phyloP scores from a whole-genome alignment of 768 basidiomycete genomes.

The Mycena galericulata region DNA sequence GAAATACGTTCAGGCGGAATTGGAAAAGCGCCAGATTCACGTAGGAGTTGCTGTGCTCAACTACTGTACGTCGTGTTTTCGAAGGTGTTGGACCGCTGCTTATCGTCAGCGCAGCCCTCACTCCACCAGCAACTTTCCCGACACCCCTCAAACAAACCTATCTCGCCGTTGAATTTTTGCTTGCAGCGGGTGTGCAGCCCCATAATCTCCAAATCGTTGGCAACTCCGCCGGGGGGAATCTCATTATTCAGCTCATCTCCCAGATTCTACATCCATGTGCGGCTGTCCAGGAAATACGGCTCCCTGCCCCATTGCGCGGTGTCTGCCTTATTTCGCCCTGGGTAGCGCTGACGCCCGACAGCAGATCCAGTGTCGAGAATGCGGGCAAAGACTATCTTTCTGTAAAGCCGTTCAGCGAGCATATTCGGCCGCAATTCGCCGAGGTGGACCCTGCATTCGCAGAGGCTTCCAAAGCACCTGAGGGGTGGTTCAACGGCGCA shows the following conservation, averaged over 20 bases:
- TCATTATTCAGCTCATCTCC: constrained; percentile 34
- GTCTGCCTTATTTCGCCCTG: neutral
- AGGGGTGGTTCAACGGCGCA: neutral
- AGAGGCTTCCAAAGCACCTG: neutral
- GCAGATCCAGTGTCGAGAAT: neutral
- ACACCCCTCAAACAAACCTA: constrained; percentile 33
- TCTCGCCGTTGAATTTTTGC: constrained; percentile 30
- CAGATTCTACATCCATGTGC: constrained; percentile 35
- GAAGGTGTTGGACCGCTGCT: neutral
- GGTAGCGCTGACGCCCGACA: neutral
- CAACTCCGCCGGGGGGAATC: constrained; percentile 38
- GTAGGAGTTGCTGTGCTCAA: neutral
- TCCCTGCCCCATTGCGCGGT: neutral
- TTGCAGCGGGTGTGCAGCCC: constrained; percentile 29
- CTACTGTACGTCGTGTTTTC: neutral
- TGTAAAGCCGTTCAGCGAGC: neutral
- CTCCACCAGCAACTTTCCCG: constrained; percentile 33
- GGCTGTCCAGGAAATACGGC: neutral
- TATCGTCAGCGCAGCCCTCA: constrained; percentile 27
- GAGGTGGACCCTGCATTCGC: neutral
- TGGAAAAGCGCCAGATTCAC: neutral
- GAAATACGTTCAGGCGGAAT: constrained; percentile 2
- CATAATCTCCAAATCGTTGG: constrained; percentile 32
- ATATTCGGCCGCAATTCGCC: neutral
- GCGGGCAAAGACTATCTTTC: neutral